phyloP scores from a whole-genome alignment of 2,329 filamentous ascomycete genomes.

The Sporothrix euskadiensis region DNA sequence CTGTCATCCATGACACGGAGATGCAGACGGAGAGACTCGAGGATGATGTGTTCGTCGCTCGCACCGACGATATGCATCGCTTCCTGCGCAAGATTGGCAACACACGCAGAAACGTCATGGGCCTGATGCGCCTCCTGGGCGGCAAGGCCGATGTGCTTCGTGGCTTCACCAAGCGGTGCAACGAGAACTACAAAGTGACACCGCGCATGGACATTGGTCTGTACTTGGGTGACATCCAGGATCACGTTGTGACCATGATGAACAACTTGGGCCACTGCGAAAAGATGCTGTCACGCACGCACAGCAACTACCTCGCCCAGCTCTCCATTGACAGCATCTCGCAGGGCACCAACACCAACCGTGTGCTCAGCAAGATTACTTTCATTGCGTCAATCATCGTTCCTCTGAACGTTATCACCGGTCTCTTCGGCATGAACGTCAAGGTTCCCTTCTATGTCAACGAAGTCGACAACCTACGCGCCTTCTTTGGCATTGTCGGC shows the following conservation, averaged over 20 bases:
- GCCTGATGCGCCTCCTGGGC: conserved; percentile 85
- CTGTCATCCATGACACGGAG: conserved; percentile 84
- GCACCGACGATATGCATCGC: conserved; percentile 81
- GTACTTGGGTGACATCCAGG: conserved; percentile 96
- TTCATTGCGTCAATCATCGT: conserved; percentile 93
- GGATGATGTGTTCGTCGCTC: conserved; percentile 90
- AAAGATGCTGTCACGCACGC: conserved; percentile 91
- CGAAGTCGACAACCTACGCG: conserved; percentile 51
- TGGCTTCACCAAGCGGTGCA: conserved; percentile 97
- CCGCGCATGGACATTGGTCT: conserved; percentile 95
- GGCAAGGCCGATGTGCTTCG: conserved; percentile 98
- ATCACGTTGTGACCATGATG: conserved; percentile 99
- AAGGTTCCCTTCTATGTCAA: conserved; percentile 62
- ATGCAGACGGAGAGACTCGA: conserved; percentile 88
- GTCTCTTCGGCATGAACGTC: conserved; percentile 88
- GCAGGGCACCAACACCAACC: conserved; percentile 84
- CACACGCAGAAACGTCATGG: conserved; percentile 92
- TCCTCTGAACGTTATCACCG: conserved; percentile 87
- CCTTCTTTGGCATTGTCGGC: conserved; percentile 55
- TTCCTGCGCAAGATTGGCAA: conserved; percentile 88
- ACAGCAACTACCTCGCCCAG: conserved; percentile 95
- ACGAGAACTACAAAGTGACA: conserved; percentile 93
- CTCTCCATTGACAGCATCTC: conserved; percentile 88
- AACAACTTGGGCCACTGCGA: conserved; percentile 94
- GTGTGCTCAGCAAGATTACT: conserved; percentile 91